Evolutionary conservation across 768 basidiomycete genomes (phyloP).

Genomic region (Collybia mongolica): DNA sequence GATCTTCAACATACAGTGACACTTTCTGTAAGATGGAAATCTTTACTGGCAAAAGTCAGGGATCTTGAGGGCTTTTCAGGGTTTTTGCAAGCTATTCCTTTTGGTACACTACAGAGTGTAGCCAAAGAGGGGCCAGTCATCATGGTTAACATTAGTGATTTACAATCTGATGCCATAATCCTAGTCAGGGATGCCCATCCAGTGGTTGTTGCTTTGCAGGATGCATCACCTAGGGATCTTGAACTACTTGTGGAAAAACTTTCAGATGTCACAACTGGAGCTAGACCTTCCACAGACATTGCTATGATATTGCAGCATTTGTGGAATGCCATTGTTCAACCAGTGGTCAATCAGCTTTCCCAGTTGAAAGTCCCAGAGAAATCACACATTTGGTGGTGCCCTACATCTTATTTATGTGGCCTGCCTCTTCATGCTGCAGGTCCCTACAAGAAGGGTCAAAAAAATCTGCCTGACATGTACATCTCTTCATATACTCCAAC

Average conservation of each 20-base stretch:
- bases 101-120: slow-evolving; percentile 14
- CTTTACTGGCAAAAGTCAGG: slow-evolving; percentile 17
- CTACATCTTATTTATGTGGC: slow-evolving; percentile 17
- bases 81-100: slow-evolving; percentile 20
- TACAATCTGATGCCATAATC: slow-evolving; percentile 1
- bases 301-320: slow-evolving; percentile 15
- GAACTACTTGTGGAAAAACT: background rate
- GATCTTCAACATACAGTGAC: no score
- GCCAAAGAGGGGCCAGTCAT: slow-evolving; percentile 16
- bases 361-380: background rate
- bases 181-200: background rate
- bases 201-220: slow-evolving; percentile 4
- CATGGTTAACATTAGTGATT: slow-evolving; percentile 12
- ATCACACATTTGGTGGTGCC: slow-evolving; percentile 23
- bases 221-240: slow-evolving; percentile 7
- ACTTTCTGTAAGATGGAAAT: no score
- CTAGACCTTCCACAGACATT: background rate
- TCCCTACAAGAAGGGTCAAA: slow-evolving; percentile 6
- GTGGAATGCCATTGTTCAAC: slow-evolving; percentile 23
- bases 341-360: slow-evolving; percentile 17
- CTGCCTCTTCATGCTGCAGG: slow-evolving; percentile 28
- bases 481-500: slow-evolving; percentile 28
- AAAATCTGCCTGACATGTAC: slow-evolving; percentile 20
- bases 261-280: background rate
- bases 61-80: slow-evolving; percentile 14